Conservation (phyloP, 805 yeast genomes). For the Candida takata region DNA sequence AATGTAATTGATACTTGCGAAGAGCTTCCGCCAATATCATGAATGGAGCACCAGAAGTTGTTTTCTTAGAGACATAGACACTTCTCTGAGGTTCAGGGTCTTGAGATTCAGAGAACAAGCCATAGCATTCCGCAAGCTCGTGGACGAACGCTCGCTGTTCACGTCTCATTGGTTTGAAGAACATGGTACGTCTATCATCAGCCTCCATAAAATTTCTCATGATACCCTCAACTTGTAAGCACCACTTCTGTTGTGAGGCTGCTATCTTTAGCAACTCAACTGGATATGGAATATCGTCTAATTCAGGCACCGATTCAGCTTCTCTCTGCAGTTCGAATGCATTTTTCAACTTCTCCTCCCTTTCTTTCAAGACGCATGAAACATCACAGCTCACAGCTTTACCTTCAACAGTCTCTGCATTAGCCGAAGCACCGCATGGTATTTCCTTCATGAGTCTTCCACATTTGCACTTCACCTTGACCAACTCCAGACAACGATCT, state of each 20-base stretch:
- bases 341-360: constrained; percentile 55
- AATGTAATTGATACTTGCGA: constrained; percentile 27
- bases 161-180: constrained; percentile 68
- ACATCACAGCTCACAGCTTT: constrained; percentile 56
- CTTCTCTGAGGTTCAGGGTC: constrained; percentile 77
- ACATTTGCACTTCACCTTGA: constrained; percentile 55
- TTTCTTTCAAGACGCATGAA: constrained; percentile 51
- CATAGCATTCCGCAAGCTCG: constrained; percentile 52
- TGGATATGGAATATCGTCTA: constrained; percentile 18
- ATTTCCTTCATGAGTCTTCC: constrained; percentile 43
- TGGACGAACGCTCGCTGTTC: constrained; percentile 69
- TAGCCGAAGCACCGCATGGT: constrained; percentile 50
- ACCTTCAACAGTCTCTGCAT: constrained; percentile 23
- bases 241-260: constrained; percentile 55
- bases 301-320: constrained; percentile 5
- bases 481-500: constrained; percentile 39
- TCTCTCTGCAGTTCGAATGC: constrained; percentile 42
- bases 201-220: constrained; percentile 43
- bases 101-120: constrained; percentile 62
- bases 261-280: constrained; percentile 17
- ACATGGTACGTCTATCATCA: constrained; percentile 33
- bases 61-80: constrained; percentile 47
- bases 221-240: constrained; percentile 51
- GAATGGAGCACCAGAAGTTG: constrained; percentile 32
- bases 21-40: constrained; percentile 41